These are phyloP conservation scores for Limnanthes douglasii DNA, from an alignment of 345 rosid genomes.

Conservation along the genomic window DNA sequence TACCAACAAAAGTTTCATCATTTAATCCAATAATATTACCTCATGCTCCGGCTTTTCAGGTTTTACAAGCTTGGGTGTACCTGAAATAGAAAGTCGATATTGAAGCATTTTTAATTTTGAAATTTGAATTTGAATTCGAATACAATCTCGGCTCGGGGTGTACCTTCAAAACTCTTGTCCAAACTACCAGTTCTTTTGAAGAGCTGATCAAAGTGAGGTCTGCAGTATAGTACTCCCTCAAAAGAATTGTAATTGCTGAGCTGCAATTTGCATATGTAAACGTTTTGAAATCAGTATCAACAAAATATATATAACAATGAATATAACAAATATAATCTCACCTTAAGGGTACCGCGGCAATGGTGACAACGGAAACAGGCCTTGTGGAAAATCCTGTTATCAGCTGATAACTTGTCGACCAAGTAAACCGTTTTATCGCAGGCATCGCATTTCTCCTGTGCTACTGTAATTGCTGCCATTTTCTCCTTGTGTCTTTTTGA, in stretches of 20 bases:
- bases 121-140: constrained; percentile 1
- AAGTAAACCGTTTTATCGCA: constrained; percentile 50
- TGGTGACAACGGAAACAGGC: constrained; percentile 60
- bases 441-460: constrained; percentile 41
- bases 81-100: constrained; percentile 16
- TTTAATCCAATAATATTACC: too few species aligned
- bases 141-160: background rate
- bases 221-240: constrained; percentile 97
- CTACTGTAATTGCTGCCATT: constrained; percentile 30
- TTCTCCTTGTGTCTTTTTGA: background rate
- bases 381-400: constrained; percentile 37
- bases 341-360: constrained; percentile 50
- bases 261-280: constrained; percentile 16
- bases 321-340: constrained; percentile 1
- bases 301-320: background rate
- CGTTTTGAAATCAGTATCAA: background rate
- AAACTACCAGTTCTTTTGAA: constrained; percentile 94
- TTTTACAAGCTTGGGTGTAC: constrained; percentile 52
- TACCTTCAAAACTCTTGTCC: constrained; percentile 78
- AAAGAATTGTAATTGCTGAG: constrained; percentile 91
- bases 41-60: constrained; percentile 51
- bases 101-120: too few species aligned
- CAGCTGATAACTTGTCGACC: constrained; percentile 39
- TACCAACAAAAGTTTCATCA: too few species aligned
- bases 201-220: constrained; percentile 88